phyloP scores from a whole-genome alignment of 2,329 filamentous ascomycete genomes.

The Sporothrix schenckii region DNA sequence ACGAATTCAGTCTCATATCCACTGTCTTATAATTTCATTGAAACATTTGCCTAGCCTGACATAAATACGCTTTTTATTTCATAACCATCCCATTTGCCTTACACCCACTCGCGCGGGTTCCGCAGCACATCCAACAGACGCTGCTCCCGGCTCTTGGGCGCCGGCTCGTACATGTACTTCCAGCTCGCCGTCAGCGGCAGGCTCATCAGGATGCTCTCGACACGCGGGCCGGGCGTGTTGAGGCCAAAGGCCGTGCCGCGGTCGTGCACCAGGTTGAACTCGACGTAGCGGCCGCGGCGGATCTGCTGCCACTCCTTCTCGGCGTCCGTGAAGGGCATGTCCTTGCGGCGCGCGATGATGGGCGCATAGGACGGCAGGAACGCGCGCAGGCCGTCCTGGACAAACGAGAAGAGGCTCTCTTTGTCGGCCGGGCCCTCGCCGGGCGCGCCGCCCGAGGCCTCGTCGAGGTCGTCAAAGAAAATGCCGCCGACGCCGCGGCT shows the following conservation, averaged over 20 bases:
- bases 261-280: constrained; percentile 98
- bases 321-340: constrained; percentile 82
- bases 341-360: constrained; percentile 83
- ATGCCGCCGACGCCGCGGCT: constrained; percentile 89
- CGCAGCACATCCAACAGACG: constrained; percentile 73
- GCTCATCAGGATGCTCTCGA: constrained; percentile 98
- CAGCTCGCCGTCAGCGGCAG: constrained; percentile 89
- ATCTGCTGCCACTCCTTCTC: constrained; percentile 98
- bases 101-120: constrained; percentile 69
- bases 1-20: not conserved
- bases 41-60: not conserved
- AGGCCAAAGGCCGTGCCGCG: constrained; percentile 92
- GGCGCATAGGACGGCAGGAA: constrained; percentile 92
- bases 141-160: constrained; percentile 75
- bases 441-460: constrained; percentile 56
- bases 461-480: constrained; percentile 97
- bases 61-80: constrained; percentile 26
- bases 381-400: constrained; percentile 79
- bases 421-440: constrained; percentile 56
- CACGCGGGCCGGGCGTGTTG: constrained; percentile 84
- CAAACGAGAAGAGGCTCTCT: constrained; percentile 87
- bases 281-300: constrained; percentile 90
- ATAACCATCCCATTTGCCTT: constrained; percentile 34
- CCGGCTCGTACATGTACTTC: constrained; percentile 92
- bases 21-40: not conserved